Conservation (phyloP, 495 filamentous ascomycete genomes). For the Neurospora discreta region DNA sequence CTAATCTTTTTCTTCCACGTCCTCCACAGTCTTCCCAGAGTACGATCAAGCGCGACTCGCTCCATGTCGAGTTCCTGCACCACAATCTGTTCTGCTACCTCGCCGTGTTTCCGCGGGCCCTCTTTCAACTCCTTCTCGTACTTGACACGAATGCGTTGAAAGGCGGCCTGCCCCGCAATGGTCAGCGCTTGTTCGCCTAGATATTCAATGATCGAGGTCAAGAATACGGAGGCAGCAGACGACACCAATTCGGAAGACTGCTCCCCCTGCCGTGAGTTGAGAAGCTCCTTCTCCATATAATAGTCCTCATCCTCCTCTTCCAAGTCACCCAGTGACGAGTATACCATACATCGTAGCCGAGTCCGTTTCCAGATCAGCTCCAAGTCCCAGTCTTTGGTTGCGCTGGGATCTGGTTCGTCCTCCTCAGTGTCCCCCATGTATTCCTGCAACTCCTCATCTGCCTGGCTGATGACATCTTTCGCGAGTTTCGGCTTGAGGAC, state of each 20-base stretch:
- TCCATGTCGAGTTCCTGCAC: conserved; percentile 92
- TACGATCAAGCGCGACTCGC: conserved; percentile 78
- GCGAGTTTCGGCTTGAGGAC: conserved; percentile 83
- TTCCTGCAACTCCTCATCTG: conserved; percentile 83
- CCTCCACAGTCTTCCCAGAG: conserved; percentile 83
- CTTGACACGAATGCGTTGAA: conserved; percentile 50
- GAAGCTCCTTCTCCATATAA: conserved; percentile 61
- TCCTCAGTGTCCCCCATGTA: conserved; percentile 75
- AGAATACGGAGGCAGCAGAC: conserved; percentile 86
- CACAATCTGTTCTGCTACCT: conserved; percentile 49
- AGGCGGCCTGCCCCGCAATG: conserved; percentile 81
- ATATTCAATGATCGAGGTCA: conserved; percentile 89
- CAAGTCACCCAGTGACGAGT: conserved; percentile 90
- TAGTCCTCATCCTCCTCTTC: conserved; percentile 95
- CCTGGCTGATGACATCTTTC: conserved; percentile 73
- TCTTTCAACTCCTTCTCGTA: conserved; percentile 40
- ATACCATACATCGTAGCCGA: conserved; percentile 91
- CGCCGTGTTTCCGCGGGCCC: conserved; percentile 26
- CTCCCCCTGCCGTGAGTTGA: conserved; percentile 44
- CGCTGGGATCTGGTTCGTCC: conserved; percentile 41
- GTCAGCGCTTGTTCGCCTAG: conserved; percentile 84
- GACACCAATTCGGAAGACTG: conserved; percentile 60
- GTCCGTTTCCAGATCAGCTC: conserved; percentile 85
- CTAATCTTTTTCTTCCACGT: conserved; percentile 84
- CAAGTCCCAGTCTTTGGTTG: conserved; percentile 62